These are phyloP conservation scores for Caloboletus firmus DNA, from an alignment of 1,284 basidiomycete genomes.

Conservation along the genomic window DNA sequence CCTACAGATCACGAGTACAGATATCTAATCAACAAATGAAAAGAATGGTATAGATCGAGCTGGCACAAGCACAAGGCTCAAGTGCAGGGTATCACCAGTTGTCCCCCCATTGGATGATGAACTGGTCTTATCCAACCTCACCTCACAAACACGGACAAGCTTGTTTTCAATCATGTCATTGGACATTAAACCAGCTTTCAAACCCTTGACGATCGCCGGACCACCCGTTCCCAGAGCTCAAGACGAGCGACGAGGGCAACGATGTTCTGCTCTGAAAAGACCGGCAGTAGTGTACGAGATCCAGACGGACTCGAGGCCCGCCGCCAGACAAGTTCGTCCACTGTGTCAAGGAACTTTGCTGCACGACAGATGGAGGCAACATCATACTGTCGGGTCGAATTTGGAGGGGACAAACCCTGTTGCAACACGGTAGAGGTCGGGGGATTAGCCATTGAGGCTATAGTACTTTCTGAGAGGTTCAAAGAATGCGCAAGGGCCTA, in stretches of 20 bases:
- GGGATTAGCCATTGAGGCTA: not conserved
- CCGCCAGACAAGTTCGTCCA: conserved; percentile 34
- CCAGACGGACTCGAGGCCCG: conserved; percentile 17
- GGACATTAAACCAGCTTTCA: conserved; percentile 12
- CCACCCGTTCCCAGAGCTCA: conserved; percentile 29
- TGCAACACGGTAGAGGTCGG: not conserved
- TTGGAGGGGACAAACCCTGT: not conserved
- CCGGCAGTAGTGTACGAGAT: conserved; percentile 10
- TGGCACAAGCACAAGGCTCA: not conserved
- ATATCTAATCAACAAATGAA: not conserved
- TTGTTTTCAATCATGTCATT: not conserved
- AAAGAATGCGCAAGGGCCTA: conserved; percentile 16
- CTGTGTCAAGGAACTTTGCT: conserved; percentile 24
- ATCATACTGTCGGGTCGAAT: conserved; percentile 13
- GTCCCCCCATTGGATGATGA: not conserved
- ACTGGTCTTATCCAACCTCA: no score
- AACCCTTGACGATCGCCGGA: conserved; percentile 21
- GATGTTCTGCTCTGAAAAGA: conserved; percentile 31
- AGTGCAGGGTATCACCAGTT: not conserved
- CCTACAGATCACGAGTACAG: conserved; percentile 1
- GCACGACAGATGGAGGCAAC: conserved; percentile 25
- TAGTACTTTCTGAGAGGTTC: conserved; percentile 9
- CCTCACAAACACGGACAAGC: no score
- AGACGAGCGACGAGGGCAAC: conserved; percentile 27
- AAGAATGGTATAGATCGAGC: not conserved